Base-by-base conservation (phyloP, 2,329 filamentous ascomycete genomes). In the Aspergillus intermedius region DNA sequence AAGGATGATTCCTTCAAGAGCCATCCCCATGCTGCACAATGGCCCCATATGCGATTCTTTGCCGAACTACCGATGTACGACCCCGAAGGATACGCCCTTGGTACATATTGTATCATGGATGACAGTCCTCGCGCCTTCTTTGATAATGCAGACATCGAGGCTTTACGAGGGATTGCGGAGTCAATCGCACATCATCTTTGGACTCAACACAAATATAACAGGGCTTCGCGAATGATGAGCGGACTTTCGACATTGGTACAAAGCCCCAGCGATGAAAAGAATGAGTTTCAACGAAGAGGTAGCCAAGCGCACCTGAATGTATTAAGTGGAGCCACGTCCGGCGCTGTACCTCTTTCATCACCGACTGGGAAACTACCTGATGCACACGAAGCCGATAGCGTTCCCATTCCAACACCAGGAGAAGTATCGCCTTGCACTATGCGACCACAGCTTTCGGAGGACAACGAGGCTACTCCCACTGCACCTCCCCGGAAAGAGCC, bases 1-100 rank as follows among this genome's bases (percentile, higher is more conserved):
- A 51, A 59, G 21, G 62, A 74, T 49, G 57, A 65, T 8, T 56
- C 53, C 19, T 70, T 68, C 46, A 66, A 64, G 44, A 47, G 63
- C 19, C 64, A 66, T 19, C 57, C 60, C 6, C 66, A 69, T 44
- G 66, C 72, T 1, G 47, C 50, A 3, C 59, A 49, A 10, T 60
- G 58, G 47, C 66, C 68, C 1, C 54, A 63, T 32, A 54, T 71
- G 15, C 64, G 67, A 42, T 81, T 81, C 59, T 79, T 81, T 52
- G 77, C 77, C 5, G 77, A 77, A n/a, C 80, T 84, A 0, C 82
- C 82, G 0, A 77, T 86, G 42, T 70, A 73, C 39, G 79, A 77
- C 5, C 74, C 73, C 2, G 74, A 72, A 34, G 75, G 78, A 21
- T 74, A 77, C 48, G 69, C 74, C 19, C 80, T 86, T 44, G 83